These are phyloP conservation scores for Ogataea siamensis DNA, from an alignment of 805 yeast species.

Conservation along the genomic window DNA sequence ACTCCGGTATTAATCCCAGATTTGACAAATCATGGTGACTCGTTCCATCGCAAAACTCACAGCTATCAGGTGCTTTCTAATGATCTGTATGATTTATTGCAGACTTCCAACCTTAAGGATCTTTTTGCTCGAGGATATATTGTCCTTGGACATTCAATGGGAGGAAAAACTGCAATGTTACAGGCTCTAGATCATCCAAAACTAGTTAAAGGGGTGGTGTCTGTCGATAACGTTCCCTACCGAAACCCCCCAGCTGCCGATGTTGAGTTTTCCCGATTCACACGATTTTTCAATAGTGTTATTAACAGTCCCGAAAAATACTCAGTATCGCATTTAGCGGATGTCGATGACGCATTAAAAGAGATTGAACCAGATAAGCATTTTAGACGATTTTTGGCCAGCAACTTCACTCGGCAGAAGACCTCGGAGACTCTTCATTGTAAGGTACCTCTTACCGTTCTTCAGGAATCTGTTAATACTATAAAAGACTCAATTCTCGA, in stretches of 20 bases:
- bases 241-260: constrained; percentile 41
- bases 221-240: constrained; percentile 83
- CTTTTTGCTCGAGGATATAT: constrained; percentile 45
- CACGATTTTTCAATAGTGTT: constrained; percentile 23
- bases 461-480: constrained; percentile 59
- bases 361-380: constrained; percentile 57
- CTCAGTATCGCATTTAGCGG: constrained; percentile 27
- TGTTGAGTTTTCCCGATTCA: constrained; percentile 32
- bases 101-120: constrained; percentile 7
- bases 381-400: constrained; percentile 70
- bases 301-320: constrained; percentile 4
- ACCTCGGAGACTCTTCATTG: constrained; percentile 10
- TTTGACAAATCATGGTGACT: constrained; percentile 85
- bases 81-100: constrained; percentile 66
- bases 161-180: constrained; percentile 92
- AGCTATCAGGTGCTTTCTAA: constrained; percentile 75
- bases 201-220: constrained; percentile 52
- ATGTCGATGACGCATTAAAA: constrained; percentile 59
- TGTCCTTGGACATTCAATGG: constrained; percentile 79
- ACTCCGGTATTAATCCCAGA: constrained; percentile 68
- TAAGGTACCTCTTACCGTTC: constrained; percentile 63
- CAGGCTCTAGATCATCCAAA: constrained; percentile 67
- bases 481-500: constrained; percentile 55
- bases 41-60: constrained; percentile 70
- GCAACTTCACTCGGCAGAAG: constrained; percentile 54